phyloP scores from a whole-genome alignment of 306 rosid species.

The Mimosa pudica region DNA sequence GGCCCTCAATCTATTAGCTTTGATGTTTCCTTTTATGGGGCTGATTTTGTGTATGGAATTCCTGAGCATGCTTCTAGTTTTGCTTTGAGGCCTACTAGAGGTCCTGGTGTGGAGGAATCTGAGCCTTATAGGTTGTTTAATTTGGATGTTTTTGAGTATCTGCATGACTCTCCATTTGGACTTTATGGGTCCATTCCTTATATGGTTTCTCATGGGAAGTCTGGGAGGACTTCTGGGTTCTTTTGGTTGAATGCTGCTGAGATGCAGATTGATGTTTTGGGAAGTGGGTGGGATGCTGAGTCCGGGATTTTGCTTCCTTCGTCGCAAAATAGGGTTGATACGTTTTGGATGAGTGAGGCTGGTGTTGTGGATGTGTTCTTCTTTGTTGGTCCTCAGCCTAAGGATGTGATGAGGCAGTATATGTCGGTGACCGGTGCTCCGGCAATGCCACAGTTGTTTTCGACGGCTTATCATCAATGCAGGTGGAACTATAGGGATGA shows the following conservation, averaged over 20 bases:
- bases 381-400: conserved; percentile 81
- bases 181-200: conserved; percentile 88
- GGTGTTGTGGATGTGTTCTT: conserved; percentile 87
- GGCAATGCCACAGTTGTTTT: conserved; percentile 83
- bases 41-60: conserved; percentile 87
- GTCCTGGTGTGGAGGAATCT: conserved; percentile 77
- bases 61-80: conserved; percentile 85
- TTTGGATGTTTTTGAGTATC: conserved; percentile 85
- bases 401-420: conserved; percentile 84
- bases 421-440: conserved; percentile 73
- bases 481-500: conserved; percentile 97
- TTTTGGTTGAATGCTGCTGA: conserved; percentile 97
- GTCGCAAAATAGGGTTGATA: conserved; percentile 66
- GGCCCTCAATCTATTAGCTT: conserved; percentile 95
- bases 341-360: conserved; percentile 94
- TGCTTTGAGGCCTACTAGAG: conserved; percentile 78
- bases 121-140: conserved; percentile 91
- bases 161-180: conserved; percentile 86
- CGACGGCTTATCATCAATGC: conserved; percentile 87
- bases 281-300: conserved; percentile 82
- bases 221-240: conserved; percentile 71
- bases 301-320: conserved; percentile 70
- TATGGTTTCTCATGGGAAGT: conserved; percentile 88
- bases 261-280: conserved; percentile 96
- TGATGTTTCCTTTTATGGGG: conserved; percentile 78